A percentile compares a stretch with the other conserved stretches of the same genome.
Conservation (phyloP, 108 stramenopile species). For the Epipyxis sp. region DNA sequence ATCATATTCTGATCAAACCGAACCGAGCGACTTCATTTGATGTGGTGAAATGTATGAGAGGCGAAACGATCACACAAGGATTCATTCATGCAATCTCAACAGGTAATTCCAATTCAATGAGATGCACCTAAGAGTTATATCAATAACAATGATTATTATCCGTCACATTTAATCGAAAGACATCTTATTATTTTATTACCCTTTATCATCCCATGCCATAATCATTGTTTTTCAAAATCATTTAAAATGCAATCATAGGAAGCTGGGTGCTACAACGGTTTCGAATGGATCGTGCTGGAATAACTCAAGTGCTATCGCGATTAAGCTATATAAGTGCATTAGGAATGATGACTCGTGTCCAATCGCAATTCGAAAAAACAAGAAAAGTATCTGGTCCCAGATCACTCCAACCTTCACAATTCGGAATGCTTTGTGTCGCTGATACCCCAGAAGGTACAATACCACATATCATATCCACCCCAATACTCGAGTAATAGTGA, state of each 20-base stretch:
- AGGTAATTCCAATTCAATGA: too few species aligned
- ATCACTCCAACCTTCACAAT: conserved; percentile 93
- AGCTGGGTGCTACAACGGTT: conserved; percentile 98
- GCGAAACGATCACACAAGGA: conserved; percentile 90
- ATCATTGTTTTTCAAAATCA: too few species aligned
- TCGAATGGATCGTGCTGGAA: conserved; percentile 96
- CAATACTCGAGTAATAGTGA: too few species aligned
- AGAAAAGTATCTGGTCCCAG: conserved; percentile 93
- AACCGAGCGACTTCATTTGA: conserved; percentile 91
- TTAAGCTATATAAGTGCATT: conserved; percentile 88
- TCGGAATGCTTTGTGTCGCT: conserved; percentile 98
- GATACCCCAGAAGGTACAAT: conserved; percentile 99
- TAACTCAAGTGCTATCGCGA: conserved; percentile 88
- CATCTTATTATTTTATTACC: too few species aligned
- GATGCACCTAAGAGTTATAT: too few species aligned
- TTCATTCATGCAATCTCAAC: conserved; percentile 92
- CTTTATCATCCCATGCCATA: too few species aligned
- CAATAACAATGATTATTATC: too few species aligned
- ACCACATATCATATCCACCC: too few species aligned
- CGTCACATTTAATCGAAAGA: too few species aligned
- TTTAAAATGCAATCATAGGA: too few species aligned
- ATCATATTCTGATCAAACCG: conserved; percentile 86
- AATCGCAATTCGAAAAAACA: conserved; percentile 93
- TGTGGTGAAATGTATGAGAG: conserved; percentile 75
- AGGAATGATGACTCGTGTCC: conserved; percentile 98